Evolutionary conservation across 2,329 filamentous ascomycete genomes (phyloP).

Genomic region (Colletotrichum viniferum): DNA sequence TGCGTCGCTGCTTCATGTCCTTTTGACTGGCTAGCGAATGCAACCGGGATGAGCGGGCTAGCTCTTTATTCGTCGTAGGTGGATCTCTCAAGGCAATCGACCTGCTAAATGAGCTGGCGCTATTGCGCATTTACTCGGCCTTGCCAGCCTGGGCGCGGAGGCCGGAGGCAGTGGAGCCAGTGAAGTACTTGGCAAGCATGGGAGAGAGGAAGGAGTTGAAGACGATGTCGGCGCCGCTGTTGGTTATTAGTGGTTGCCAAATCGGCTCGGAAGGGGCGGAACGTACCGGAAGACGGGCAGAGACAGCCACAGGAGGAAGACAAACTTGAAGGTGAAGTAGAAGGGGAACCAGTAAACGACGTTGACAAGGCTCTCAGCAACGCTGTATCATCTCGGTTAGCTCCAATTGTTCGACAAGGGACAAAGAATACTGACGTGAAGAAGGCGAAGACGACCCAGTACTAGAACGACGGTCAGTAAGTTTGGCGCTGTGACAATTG

Average conservation of each 20-base stretch:
- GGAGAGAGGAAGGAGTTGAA: slow-evolving; percentile 96
- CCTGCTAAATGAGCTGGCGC: slow-evolving; percentile 9
- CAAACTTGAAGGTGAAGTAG: slow-evolving; percentile 99
- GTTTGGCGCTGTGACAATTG: slow-evolving; percentile 3
- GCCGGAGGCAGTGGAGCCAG: slow-evolving; percentile 77
- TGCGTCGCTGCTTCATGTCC: slow-evolving; percentile 5
- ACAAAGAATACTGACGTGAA: slow-evolving; percentile 62
- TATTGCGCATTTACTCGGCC: slow-evolving; percentile 58
- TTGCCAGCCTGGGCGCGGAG: slow-evolving; percentile 88
- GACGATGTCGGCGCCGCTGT: slow-evolving; percentile 90
- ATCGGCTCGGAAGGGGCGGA: not conserved
- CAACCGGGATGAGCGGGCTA: slow-evolving; percentile 4
- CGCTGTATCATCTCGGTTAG: slow-evolving; percentile 43
- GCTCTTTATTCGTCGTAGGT: slow-evolving; percentile 10
- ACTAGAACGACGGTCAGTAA: slow-evolving; percentile 49
- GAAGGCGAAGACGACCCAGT: slow-evolving; percentile 87
- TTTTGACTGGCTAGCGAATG: slow-evolving; percentile 13
- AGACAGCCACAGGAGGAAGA: slow-evolving; percentile 96
- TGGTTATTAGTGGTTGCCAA: slow-evolving; percentile 23
- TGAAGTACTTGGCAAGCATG: slow-evolving; percentile 92
- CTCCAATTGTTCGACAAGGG: not conserved
- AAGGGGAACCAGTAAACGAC: slow-evolving; percentile 97
- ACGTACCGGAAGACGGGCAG: slow-evolving; percentile 91
- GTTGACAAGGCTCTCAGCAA: slow-evolving; percentile 81
- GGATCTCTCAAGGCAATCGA: slow-evolving; percentile 19